Base-by-base conservation (phyloP, 2,329 filamentous ascomycete species). In the Fusarium veterinarium region DNA sequence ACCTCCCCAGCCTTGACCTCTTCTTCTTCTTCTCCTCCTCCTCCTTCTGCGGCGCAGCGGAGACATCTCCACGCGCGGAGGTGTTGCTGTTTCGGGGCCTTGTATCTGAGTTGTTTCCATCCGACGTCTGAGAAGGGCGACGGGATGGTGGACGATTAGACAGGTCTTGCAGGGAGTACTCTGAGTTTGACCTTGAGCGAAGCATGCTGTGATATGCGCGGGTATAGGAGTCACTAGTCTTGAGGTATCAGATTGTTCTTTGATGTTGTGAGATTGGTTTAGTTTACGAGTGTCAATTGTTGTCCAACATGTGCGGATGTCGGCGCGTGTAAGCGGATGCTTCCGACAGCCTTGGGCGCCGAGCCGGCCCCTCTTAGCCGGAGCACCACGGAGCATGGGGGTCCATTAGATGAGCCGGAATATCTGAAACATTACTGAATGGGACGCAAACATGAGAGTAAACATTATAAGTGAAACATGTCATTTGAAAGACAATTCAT, bases 91-190 rank as follows among this genome's bases (percentile, higher is more conserved):
- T 49, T 65, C 45, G 67, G 60, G 66, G 58, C 33, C 30, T 51
- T 31, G 57, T 19, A 23, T 53, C 41, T 38, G 59, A 25, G 41
- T 9, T 62, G 30, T 51, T n/a, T 44, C 20, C 44, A 45, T 28
- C 42, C 25, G 57, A 35, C 6, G 57, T 35, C 20, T 52, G 44
- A 33, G 19, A 45, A 42, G 41, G 45, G 38, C 55, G 60, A 25
- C 28, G 53, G 28, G 46, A 49, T 48, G 58, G 17, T 19, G 28
- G 17, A 48, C 40, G 42, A 20, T 20, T 12, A 76, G 49, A 53
- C 16, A 53, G 68, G 57, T 77, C 75, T 13, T 76, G 65, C 17
- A 77, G 74, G 16, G 74, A 71, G 51, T 77, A 76, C 23, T 64
- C 60, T 11, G 74, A 75, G 66, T 63, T 67, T 55, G 72, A 73